Conservation (phyloP, 176 grass and related monocot species). For the Carex scoparia region DNA sequence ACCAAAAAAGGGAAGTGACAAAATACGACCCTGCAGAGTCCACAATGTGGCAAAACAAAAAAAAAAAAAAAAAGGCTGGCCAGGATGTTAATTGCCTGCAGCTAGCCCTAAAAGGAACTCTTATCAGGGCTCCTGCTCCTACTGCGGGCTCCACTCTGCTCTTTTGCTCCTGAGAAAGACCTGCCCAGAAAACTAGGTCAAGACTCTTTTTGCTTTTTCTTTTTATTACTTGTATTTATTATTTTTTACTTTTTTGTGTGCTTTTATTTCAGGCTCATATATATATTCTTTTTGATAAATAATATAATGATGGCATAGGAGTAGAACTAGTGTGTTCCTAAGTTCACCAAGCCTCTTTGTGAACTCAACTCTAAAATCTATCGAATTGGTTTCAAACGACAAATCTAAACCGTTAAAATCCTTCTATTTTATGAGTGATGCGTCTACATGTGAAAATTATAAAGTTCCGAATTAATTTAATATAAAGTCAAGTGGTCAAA, state of each 20-base stretch:
- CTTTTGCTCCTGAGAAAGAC: constrained; percentile 1
- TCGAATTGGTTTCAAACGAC: too few relatives aligned
- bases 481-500: too few relatives aligned
- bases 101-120: background rate
- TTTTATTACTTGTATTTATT: too few relatives aligned
- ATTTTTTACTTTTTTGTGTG: too few relatives aligned
- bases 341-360: too few relatives aligned
- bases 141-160: constrained; percentile 1
- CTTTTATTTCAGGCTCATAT: background rate
- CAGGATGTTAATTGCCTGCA: background rate
- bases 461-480: too few relatives aligned
- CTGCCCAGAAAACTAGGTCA: constrained; percentile 1
- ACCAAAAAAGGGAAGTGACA: background rate
- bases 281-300: background rate
- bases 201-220: background rate
- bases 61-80: background rate
- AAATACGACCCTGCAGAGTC: background rate
- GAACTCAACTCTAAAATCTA: too few relatives aligned
- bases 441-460: too few relatives aligned
- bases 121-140: constrained; percentile 10
- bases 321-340: too few relatives aligned
- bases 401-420: too few relatives aligned
- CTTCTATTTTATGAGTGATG: too few relatives aligned
- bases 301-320: background rate
- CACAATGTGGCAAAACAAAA: background rate